These are phyloP conservation scores for Alternaria ethzedia DNA, from an alignment of 2,329 filamentous ascomycete species.

Conservation along the genomic window DNA sequence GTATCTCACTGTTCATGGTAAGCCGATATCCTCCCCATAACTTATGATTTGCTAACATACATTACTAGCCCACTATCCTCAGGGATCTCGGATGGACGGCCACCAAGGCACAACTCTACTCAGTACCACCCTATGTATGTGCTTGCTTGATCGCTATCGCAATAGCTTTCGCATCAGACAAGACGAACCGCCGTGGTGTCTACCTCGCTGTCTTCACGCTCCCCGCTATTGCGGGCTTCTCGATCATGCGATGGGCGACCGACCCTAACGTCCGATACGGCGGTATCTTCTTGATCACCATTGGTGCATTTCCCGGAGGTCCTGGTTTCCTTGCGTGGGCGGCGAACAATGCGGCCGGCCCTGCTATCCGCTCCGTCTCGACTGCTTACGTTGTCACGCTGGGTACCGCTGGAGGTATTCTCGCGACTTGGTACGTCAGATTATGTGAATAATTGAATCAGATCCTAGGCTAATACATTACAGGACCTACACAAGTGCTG, in stretches of 20 bases:
- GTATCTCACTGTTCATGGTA: slow-evolving; percentile 50
- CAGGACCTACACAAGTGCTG: slow-evolving; percentile 62
- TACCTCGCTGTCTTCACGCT: slow-evolving; percentile 45
- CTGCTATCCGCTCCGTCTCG: slow-evolving; percentile 62
- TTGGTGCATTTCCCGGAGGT: slow-evolving; percentile 65
- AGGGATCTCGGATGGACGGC: slow-evolving; percentile 46
- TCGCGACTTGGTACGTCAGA: slow-evolving; percentile 57
- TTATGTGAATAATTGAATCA: not conserved
- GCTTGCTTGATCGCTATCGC: slow-evolving; percentile 45
- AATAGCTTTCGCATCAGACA: slow-evolving; percentile 47
- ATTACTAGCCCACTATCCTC: slow-evolving; percentile 46
- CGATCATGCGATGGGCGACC: slow-evolving; percentile 62
- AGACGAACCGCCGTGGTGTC: slow-evolving; percentile 47
- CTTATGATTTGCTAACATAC: not conserved
- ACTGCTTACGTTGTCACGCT: slow-evolving; percentile 71
- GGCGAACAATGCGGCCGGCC: slow-evolving; percentile 65
- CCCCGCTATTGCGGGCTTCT: slow-evolving; percentile 59
- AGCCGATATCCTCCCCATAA: not conserved
- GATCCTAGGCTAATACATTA: slow-evolving; percentile 58
- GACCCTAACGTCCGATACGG: slow-evolving; percentile 62
- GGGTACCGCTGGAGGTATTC: slow-evolving; percentile 63
- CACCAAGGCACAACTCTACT: slow-evolving; percentile 48
- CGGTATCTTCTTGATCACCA: slow-evolving; percentile 62
- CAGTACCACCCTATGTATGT: slow-evolving; percentile 49
- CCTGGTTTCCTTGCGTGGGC: slow-evolving; percentile 66